Evolutionary conservation across 768 basidiomycete species (phyloP).

Genomic region (Gymnopilus junonius): DNA sequence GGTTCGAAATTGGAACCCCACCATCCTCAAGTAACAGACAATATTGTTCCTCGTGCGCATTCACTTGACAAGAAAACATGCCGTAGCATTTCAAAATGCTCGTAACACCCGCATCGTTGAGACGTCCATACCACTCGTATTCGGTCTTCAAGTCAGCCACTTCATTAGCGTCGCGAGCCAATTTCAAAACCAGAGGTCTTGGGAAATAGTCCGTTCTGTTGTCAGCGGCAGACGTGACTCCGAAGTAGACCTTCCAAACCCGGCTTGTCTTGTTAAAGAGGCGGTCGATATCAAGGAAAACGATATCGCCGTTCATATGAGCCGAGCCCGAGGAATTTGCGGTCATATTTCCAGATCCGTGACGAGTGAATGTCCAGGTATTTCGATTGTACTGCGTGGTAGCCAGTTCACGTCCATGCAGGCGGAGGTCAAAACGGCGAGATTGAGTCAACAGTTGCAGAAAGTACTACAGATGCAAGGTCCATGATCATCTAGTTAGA

Average conservation of each 20-base stretch:
- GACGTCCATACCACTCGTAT: not conserved
- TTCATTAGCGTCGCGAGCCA: not conserved
- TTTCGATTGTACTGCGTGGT: not conserved
- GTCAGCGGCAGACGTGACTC: not conserved
- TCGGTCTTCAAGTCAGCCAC: not conserved
- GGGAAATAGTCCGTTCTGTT: not conserved
- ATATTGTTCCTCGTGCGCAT: not conserved
- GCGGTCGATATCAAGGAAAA: not conserved
- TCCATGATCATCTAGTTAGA: not conserved
- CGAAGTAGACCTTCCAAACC: not conserved
- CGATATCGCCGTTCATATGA: not conserved
- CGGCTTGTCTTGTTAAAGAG: not conserved
- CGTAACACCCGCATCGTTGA: not conserved
- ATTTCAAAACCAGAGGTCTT: not conserved
- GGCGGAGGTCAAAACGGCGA: not conserved
- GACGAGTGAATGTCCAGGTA: not conserved
- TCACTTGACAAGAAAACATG: not conserved
- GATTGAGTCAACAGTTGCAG: not conserved
- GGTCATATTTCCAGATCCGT: not conserved
- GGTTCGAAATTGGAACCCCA: not conserved
- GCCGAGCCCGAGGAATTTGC: not conserved
- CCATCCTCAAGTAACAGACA: not conserved
- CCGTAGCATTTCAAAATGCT: not conserved
- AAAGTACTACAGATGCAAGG: not conserved
- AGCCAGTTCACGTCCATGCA: not conserved